Base-by-base conservation (phyloP, 2,329 filamentous ascomycete species). In the Exophiala spinifera region DNA sequence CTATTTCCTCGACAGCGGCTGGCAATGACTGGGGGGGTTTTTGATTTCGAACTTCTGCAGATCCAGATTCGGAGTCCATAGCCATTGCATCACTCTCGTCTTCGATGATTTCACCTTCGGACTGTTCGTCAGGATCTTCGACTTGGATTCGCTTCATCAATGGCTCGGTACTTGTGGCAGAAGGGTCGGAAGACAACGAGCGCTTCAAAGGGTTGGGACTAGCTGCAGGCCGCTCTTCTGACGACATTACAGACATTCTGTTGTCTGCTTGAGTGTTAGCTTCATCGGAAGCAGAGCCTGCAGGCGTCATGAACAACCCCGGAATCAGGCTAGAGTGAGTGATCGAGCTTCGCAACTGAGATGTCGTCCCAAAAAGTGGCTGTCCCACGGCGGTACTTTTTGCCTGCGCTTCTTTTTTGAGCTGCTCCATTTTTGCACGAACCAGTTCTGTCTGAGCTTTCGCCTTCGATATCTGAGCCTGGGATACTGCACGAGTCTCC, bases 341-440 rank as follows among this genome's bases (percentile, higher is more conserved):
- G 19, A 23, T 20, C 14, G 25, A 13, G n/a, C 34, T 44, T 49
- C 40, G 36, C 19, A 33, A 13, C 20, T 53, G 46, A 44, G 47
- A 39, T 13, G 15, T 44, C 23, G 42, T n/a, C 42, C 42, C 42
- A 28, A 44, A 44, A 15, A 19, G 5, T 15, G 36, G 36, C 17
- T 11, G 36, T n/a, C 14, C 36, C 17, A 19, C 7, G 8, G 3
- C 11, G 36, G 36, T 19, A 28, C 3, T 25, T n/a, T 44, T 44
- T 8, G 72, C 69, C 13, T 76, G 63, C 49, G 70, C 70, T 59
- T 69, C 71, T 53, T 82, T 85, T 62, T 84, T 83, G 19, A 94
- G 73, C 19, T 86, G 86, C 56, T 90, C 88, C 66, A 95, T 85
- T 62, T 89, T 90, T 66, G 89, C 82, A 60, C 89, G 84, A 44